Evolutionary conservation across 208 protist species (phyloP).

Genomic region (Trichomonas gallinae): DNA sequence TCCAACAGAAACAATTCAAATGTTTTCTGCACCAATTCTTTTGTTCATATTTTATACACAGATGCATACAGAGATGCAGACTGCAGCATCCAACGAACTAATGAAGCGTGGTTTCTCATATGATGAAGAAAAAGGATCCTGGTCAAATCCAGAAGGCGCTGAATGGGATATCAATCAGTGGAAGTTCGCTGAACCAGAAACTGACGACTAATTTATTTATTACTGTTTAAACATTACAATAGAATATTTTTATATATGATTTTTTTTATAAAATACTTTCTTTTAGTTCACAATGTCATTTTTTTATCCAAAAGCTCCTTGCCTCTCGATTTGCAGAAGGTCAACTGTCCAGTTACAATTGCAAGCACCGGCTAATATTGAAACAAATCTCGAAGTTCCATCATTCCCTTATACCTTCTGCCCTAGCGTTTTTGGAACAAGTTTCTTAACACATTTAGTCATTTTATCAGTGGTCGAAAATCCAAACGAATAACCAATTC

Average conservation of each 20-base stretch:
- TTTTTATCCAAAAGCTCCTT: too few species aligned
- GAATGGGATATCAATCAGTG: not conserved
- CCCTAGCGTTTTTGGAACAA: too few species aligned
- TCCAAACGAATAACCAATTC: too few species aligned
- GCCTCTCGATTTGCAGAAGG: too few species aligned
- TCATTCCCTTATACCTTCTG: too few species aligned
- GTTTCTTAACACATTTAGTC: too few species aligned
- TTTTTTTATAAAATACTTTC: too few species aligned
- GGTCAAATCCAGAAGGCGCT: not conserved
- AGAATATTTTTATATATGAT: not conserved
- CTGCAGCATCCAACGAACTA: not conserved
- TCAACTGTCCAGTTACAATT: too few species aligned
- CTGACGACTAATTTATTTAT: not conserved
- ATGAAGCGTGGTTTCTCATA: not conserved
- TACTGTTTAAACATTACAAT: not conserved
- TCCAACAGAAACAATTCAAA: not conserved
- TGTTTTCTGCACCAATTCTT: not conserved
- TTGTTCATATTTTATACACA: constrained; percentile 7
- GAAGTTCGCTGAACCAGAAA: not conserved
- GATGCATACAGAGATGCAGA: not conserved
- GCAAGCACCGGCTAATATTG: too few species aligned
- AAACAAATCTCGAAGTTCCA: too few species aligned
- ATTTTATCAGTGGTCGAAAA: too few species aligned
- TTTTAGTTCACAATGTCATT: too few species aligned
- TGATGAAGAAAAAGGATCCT: not conserved